Percentiles rank a stretch among this genome's conserved stretches.
Evolutionary conservation across 2,329 filamentous ascomycete genomes (phyloP).

Genomic region (Aaosphaeria arxii): DNA sequence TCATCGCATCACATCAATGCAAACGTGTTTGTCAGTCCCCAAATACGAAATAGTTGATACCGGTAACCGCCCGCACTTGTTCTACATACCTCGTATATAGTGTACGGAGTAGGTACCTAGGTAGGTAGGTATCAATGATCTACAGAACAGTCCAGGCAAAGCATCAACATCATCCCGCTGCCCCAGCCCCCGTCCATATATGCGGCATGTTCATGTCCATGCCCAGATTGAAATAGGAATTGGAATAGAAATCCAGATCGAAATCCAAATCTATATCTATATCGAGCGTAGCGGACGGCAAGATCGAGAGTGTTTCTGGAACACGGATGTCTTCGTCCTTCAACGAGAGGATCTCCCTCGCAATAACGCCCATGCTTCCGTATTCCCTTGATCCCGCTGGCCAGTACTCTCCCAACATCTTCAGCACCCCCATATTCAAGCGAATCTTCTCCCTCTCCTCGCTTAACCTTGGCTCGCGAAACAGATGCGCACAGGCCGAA

Average conservation of each 20-base stretch:
- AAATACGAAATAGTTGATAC: no score
- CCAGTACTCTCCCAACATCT: slow-evolving; percentile 21
- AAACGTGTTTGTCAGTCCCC: no score
- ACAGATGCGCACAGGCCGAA: slow-evolving; percentile 19
- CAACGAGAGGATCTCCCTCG: slow-evolving; percentile 12
- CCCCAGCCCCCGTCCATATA: no score
- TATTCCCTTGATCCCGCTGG: slow-evolving; percentile 14
- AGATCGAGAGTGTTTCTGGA: slow-evolving; percentile 2
- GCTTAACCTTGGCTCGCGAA: slow-evolving; percentile 14
- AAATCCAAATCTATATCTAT: slow-evolving; percentile 12
- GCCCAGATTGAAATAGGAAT: neutral
- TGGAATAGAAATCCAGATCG: slow-evolving; percentile 9
- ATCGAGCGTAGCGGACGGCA: slow-evolving; percentile 11
- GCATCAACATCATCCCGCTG: no score
- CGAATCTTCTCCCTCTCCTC: slow-evolving; percentile 21
- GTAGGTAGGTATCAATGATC: no score
- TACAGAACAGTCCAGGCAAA: no score
- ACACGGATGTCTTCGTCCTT: slow-evolving; percentile 13
- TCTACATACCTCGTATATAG: no score
- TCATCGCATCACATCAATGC: no score
- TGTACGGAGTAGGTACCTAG: no score
- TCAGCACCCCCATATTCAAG: slow-evolving; percentile 21
- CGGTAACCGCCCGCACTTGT: no score
- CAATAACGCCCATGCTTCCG: slow-evolving; percentile 14
- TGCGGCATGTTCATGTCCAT: no score